A percentile compares a stretch with the other conserved stretches of the same genome.
Evolutionary conservation across 805 yeast species (phyloP).

Genomic region (Isabelozyma rhagii): DNA sequence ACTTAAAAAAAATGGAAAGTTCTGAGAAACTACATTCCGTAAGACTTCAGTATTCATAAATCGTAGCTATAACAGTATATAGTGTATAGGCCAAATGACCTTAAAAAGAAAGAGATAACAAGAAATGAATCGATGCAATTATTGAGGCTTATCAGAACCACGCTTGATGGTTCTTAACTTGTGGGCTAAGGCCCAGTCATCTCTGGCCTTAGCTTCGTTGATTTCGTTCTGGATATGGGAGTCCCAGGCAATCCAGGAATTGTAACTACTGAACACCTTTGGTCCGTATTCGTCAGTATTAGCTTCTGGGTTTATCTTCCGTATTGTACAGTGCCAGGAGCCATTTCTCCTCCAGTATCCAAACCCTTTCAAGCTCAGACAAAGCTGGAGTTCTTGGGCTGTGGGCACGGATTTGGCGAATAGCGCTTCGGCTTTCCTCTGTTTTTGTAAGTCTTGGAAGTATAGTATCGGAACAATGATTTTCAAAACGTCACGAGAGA

Average conservation of each 20-base stretch:
- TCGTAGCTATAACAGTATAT: too few species aligned
- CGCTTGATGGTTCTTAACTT: background rate
- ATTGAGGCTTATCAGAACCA: background rate
- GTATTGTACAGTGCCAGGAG: slow-evolving; percentile 16
- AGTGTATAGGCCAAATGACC: background rate
- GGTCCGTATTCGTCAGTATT: slow-evolving; percentile 11
- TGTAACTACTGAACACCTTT: slow-evolving; percentile 10
- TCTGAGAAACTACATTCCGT: background rate
- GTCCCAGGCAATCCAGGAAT: slow-evolving; percentile 18
- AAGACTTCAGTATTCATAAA: background rate
- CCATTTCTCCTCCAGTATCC: slow-evolving; percentile 16
- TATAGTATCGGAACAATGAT: slow-evolving; percentile 15
- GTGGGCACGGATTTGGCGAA: slow-evolving; percentile 16
- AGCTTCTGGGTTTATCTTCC: slow-evolving; percentile 1
- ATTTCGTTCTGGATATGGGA: slow-evolving; percentile 2
- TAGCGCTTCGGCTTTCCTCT: slow-evolving; percentile 2
- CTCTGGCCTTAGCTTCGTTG: slow-evolving; percentile 5
- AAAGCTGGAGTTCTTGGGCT: slow-evolving; percentile 8
- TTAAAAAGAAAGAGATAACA: background rate
- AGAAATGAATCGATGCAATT: background rate
- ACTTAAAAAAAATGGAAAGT: too few species aligned
- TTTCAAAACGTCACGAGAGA: slow-evolving; percentile 13
- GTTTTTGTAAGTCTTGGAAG: slow-evolving; percentile 11
- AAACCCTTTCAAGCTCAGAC: slow-evolving; percentile 9
- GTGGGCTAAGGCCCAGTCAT: slow-evolving; percentile 1